A percentile compares a stretch with the other conserved stretches of the same genome.
Evolutionary conservation across 331 rosid genomes (phyloP).

Genomic region (Arachis monticola): DNA sequence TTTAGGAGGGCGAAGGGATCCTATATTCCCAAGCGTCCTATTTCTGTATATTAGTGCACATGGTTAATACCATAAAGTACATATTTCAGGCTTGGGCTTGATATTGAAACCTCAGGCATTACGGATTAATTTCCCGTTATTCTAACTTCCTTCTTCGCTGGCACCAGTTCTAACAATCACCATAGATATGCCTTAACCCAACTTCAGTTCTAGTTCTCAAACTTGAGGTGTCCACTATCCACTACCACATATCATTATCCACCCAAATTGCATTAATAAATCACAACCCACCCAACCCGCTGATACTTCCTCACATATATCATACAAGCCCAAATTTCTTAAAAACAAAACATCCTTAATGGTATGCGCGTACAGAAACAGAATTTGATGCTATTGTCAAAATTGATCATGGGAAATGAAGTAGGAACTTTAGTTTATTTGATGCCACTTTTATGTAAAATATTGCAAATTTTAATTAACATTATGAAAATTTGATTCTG

Average conservation of each 20-base stretch:
- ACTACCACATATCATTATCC: not conserved
- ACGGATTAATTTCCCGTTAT: too few species aligned
- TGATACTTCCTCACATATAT: not conserved
- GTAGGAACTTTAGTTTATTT: not conserved
- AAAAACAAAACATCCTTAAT: not conserved
- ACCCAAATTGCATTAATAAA: not conserved
- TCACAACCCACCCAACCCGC: not conserved
- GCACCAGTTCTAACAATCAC: too few species aligned
- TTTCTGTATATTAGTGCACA: too few species aligned
- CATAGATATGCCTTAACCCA: too few species aligned
- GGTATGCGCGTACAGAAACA: slow-evolving; percentile 9
- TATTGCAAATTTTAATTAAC: not conserved
- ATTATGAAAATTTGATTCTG: not conserved
- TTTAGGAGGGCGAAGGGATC: too few species aligned
- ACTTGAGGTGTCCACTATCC: not conserved
- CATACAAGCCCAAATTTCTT: not conserved
- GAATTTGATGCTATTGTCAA: not conserved
- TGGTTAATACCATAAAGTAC: too few species aligned
- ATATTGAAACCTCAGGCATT: too few species aligned
- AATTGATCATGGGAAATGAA: not conserved
- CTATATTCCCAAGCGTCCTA: too few species aligned
- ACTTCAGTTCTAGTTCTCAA: too few species aligned
- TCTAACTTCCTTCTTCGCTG: too few species aligned
- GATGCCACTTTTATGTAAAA: not conserved
- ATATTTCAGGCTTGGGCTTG: too few species aligned